These are phyloP conservation scores for Myochromella boudieri DNA, from an alignment of 768 basidiomycete genomes.

Conservation along the genomic window DNA sequence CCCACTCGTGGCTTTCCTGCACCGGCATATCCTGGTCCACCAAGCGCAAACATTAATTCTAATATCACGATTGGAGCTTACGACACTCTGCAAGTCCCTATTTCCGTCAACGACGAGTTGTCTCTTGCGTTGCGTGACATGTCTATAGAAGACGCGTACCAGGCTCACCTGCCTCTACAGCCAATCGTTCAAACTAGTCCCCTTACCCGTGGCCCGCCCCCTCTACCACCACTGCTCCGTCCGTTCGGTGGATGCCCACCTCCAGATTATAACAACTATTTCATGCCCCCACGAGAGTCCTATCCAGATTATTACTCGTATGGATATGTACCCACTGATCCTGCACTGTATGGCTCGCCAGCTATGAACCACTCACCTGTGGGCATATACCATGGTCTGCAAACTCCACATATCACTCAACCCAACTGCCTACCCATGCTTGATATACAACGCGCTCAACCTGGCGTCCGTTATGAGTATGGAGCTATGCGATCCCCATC, in stretches of 20 bases:
- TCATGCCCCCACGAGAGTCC: slow-evolving; percentile 52
- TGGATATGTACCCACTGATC: slow-evolving; percentile 50
- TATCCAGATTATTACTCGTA: slow-evolving; percentile 55
- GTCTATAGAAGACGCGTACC: slow-evolving; percentile 27
- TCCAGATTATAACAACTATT: slow-evolving; percentile 61
- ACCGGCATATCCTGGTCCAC: slow-evolving; percentile 27
- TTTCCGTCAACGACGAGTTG: slow-evolving; percentile 52
- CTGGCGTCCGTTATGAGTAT: slow-evolving; percentile 62
- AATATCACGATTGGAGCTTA: slow-evolving; percentile 6
- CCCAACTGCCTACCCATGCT: slow-evolving; percentile 35
- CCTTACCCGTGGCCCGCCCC: slow-evolving; percentile 40
- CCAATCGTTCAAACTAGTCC: slow-evolving; percentile 25
- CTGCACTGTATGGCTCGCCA: slow-evolving; percentile 49
- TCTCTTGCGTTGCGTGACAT: slow-evolving; percentile 55
- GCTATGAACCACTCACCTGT: slow-evolving; percentile 44
- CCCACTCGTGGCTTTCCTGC: slow-evolving; percentile 40
- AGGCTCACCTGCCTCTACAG: slow-evolving; percentile 16
- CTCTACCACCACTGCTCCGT: slow-evolving; percentile 39
- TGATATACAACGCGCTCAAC: slow-evolving; percentile 46
- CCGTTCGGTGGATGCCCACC: slow-evolving; percentile 52
- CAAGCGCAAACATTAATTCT: slow-evolving; percentile 10
- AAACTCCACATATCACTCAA: slow-evolving; percentile 10
- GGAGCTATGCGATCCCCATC: slow-evolving; percentile 47
- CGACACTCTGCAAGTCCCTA: slow-evolving; percentile 30
- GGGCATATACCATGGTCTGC: slow-evolving; percentile 43